Percentiles rank a stretch among this genome's conserved stretches.
These are phyloP conservation scores for Skeletonema tropicum DNA, from an alignment of 108 stramenopile genomes.

Conservation along the genomic window DNA sequence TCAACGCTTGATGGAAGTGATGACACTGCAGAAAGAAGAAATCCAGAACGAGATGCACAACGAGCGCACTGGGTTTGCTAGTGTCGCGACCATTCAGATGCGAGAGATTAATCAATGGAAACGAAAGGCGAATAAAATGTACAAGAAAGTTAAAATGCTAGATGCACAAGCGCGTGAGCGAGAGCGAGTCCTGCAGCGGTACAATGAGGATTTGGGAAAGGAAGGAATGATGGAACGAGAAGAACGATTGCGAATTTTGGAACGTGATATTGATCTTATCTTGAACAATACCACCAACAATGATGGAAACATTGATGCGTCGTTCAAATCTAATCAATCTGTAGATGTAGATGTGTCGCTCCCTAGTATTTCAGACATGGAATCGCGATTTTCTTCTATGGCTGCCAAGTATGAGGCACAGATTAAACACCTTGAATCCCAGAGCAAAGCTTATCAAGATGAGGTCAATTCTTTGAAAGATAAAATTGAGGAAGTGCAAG, in stretches of 20 bases:
- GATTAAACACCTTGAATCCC: not conserved
- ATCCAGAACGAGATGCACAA: constrained; percentile 16
- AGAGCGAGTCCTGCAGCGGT: not conserved
- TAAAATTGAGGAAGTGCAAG: constrained; percentile 14
- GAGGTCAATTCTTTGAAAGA: constrained; percentile 19
- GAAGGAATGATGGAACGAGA: not conserved
- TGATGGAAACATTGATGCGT: not conserved
- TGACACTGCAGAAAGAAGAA: constrained; percentile 22
- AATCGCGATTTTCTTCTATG: not conserved
- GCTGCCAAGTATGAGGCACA: not conserved
- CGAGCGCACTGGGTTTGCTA: constrained; percentile 25
- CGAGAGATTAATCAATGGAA: constrained; percentile 25
- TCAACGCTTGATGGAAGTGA: constrained; percentile 14
- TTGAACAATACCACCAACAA: not conserved
- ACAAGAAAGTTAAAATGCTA: constrained; percentile 15
- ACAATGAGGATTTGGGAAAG: not conserved
- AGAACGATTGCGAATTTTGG: not conserved
- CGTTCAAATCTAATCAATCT: not conserved
- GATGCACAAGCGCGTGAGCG: constrained; percentile 10
- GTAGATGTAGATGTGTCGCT: not conserved
- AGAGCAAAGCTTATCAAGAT: not conserved
- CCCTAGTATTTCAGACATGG: not conserved
- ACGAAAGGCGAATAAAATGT: constrained; percentile 14
- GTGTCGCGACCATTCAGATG: constrained; percentile 16
- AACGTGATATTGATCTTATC: not conserved